A percentile compares a stretch with the other conserved stretches of the same genome.
phyloP scores from a whole-genome alignment of 345 rosid species.

The Hirschfeldia incana region DNA sequence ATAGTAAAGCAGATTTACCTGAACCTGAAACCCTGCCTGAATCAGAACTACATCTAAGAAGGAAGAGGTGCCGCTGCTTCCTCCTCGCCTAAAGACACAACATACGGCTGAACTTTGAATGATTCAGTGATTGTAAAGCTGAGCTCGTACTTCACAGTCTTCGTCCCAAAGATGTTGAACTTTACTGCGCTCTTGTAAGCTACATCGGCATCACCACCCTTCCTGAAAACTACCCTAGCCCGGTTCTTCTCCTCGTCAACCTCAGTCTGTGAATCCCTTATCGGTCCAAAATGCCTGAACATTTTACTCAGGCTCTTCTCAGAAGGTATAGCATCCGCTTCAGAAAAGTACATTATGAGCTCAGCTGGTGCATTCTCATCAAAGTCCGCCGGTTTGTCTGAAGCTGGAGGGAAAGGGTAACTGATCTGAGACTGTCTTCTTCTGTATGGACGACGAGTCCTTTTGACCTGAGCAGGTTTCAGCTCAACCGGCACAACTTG shows the following conservation, averaged over 20 bases:
- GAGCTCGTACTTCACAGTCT: constrained; percentile 69
- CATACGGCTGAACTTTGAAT: constrained; percentile 46
- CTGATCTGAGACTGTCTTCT: constrained; percentile 60
- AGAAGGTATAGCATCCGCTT: constrained; percentile 64
- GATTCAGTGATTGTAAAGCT: constrained; percentile 56
- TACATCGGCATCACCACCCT: constrained; percentile 71
- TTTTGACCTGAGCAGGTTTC: constrained; percentile 53
- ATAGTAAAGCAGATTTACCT: neutral
- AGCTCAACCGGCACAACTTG: constrained; percentile 55
- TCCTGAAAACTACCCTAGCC: constrained; percentile 88
- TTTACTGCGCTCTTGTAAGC: constrained; percentile 76
- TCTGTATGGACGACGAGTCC: constrained; percentile 58
- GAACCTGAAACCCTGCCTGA: constrained; percentile 13
- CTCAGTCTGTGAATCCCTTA: constrained; percentile 71
- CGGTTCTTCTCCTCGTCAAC: constrained; percentile 67
- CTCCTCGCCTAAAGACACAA: constrained; percentile 47
- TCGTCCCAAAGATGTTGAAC: constrained; percentile 45
- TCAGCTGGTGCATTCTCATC: constrained; percentile 78
- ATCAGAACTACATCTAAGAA: constrained; percentile 11
- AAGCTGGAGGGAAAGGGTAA: constrained; percentile 16
- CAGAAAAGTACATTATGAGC: constrained; percentile 73
- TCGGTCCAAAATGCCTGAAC: constrained; percentile 81
- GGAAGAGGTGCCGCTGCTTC: constrained; percentile 31
- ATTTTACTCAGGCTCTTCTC: constrained; percentile 78
- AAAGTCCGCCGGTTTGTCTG: constrained; percentile 52